Base-by-base conservation (phyloP, 768 basidiomycete genomes). In the Podaxis sp. region DNA sequence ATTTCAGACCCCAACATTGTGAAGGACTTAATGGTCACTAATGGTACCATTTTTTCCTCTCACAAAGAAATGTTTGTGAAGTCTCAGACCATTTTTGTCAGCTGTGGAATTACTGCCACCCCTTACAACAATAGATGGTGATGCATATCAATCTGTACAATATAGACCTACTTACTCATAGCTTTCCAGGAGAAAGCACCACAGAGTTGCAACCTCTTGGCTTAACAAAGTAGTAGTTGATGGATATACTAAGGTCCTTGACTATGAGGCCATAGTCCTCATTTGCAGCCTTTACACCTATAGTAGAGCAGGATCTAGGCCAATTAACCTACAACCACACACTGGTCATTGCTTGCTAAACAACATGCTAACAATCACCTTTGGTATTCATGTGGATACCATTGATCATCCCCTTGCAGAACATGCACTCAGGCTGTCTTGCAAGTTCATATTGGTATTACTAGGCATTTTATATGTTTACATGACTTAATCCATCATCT, bases 1-100 rank as follows among this genome's bases (percentile, higher is more conserved):
- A 64, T 83, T 36, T 81, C 80, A 4, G 79, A 81, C 64, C 75
- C 80, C 2, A 70, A 72, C 22, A 73, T 82, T 17, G 80, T 75
- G 0, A 77, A 77, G 55, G 81, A 82, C 61, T 71, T 83, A 24
- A 68, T 82, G 66, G 76, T 82, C 26, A 76, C 75, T 24, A 79
- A 81, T 46, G 79, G 81, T 49, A 69, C 79, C 8, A 72, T 78
- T 13, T 83, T 82, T 63, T 82, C 81, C 17, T 78, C 77, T 10
- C 71, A 81, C 15, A 81, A 80, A 62, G 72, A 75, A 33, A 76
- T 75, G 68, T 82, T 78, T 68, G 69, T 82, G 40, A 82, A 83
- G 67, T 74, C 73, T 15, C 74, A 80, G 64, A 80, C 75, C 28
- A 77, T 83, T 63, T 76, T 83, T 24, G 67, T 64, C 8, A 76